A percentile compares a stretch with the other conserved stretches of the same genome.
phyloP scores from a whole-genome alignment of 2,329 filamentous ascomycete genomes.

The Botrytis tulipae region DNA sequence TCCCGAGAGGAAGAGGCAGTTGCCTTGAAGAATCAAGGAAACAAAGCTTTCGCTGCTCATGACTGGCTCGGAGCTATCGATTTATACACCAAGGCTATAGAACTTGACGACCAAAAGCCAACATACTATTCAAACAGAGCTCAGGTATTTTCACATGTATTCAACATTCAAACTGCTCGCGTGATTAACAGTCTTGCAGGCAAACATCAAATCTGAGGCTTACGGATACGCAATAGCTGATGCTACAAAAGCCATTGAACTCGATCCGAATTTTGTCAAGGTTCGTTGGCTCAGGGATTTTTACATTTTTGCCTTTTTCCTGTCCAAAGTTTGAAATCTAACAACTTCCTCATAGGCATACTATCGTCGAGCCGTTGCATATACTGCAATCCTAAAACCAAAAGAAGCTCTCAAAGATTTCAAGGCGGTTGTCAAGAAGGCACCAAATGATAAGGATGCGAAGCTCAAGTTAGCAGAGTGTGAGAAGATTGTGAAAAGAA shows the following conservation, averaged over 20 bases:
- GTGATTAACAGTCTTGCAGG: conserved; percentile 59
- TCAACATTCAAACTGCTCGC: conserved; percentile 41
- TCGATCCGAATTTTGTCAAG: conserved; percentile 87
- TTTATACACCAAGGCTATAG: conserved; percentile 84
- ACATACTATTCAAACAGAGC: conserved; percentile 94
- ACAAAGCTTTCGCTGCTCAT: conserved; percentile 84
- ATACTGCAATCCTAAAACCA: conserved; percentile 85
- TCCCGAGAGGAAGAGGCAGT: conserved; percentile 62
- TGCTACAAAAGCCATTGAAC: conserved; percentile 84
- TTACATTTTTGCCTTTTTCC: not conserved
- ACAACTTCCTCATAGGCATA: conserved; percentile 63
- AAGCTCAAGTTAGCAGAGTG: conserved; percentile 89
- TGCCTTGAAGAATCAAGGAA: conserved; percentile 88
- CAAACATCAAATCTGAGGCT: conserved; percentile 91
- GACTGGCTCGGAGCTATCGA: conserved; percentile 83
- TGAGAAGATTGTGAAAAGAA: conserved; percentile 87
- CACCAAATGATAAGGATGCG: conserved; percentile 85
- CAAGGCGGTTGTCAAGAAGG: conserved; percentile 83
- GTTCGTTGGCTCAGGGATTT: conserved; percentile 45
- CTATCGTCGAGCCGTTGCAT: conserved; percentile 88
- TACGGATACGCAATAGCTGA: conserved; percentile 92
- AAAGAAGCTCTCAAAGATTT: conserved; percentile 90
- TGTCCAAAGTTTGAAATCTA: not conserved
- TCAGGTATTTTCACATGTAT: conserved; percentile 60
- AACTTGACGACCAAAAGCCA: conserved; percentile 76